Conservation (phyloP, 768 basidiomycete species). For the Hygrocybe punicea region DNA sequence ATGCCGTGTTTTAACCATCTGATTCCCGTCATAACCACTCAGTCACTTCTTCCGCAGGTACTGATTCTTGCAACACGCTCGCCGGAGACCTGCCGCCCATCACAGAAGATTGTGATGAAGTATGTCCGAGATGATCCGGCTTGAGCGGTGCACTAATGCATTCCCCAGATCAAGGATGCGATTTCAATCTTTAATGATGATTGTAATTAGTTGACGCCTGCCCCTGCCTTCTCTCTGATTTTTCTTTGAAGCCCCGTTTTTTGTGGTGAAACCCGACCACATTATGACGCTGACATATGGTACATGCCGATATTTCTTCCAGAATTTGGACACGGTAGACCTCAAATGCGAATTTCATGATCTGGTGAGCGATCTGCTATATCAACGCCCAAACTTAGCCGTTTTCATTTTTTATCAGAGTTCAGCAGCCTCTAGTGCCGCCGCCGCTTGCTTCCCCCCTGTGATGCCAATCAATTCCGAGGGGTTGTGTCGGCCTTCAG, state of each 20-base stretch:
- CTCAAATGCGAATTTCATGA: neutral
- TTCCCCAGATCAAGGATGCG: neutral
- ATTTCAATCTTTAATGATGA: neutral
- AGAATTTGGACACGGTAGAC: neutral
- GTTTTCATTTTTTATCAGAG: neutral
- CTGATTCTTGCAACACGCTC: conserved; percentile 3
- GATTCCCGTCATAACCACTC: neutral
- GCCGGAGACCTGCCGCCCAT: conserved; percentile 3
- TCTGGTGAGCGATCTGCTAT: neutral
- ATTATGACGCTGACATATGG: conserved; percentile 4
- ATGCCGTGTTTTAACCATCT: neutral
- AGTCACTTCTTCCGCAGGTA: neutral
- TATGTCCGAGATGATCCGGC: neutral
- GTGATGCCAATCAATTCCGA: conserved; percentile 6
- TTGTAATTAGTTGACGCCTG: neutral
- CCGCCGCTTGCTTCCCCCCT: conserved; percentile 8
- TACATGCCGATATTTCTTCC: conserved; percentile 7
- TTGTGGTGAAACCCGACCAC: conserved; percentile 2
- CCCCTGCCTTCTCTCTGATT: neutral
- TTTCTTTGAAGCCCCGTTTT: neutral
- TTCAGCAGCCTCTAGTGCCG: conserved; percentile 1
- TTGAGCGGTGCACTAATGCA: no score
- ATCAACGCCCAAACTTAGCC: neutral
- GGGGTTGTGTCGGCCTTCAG: conserved; percentile 2
- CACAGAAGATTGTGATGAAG: conserved; percentile 2